phyloP scores from a whole-genome alignment of 345 rosid genomes.

The Rhodamnia argentea region DNA sequence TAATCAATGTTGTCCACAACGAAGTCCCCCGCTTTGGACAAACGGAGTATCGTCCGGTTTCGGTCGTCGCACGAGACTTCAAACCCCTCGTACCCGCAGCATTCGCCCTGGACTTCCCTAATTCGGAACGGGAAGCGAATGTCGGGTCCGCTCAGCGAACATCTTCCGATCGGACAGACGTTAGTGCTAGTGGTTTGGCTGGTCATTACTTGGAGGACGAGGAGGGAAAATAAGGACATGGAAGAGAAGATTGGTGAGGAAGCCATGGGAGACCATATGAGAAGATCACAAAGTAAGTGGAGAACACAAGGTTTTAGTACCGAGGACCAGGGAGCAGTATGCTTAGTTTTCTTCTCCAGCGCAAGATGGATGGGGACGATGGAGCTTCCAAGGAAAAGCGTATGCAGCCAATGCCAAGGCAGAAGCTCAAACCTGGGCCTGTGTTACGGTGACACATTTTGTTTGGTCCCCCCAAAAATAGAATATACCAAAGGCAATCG shows the following conservation, averaged over 20 bases:
- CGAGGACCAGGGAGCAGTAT: background rate
- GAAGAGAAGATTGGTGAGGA: background rate
- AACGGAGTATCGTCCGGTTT: background rate
- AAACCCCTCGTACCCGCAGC: background rate
- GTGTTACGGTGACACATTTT: background rate
- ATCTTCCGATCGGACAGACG: background rate
- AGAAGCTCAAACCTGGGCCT: background rate
- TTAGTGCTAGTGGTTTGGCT: background rate
- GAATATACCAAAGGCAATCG: background rate
- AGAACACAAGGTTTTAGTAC: background rate
- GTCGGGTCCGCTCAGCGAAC: background rate
- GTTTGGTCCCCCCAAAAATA: background rate
- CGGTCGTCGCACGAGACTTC: background rate
- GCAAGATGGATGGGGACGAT: background rate
- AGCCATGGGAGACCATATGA: background rate
- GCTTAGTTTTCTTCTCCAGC: background rate
- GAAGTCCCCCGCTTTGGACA: background rate
- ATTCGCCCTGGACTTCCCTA: background rate
- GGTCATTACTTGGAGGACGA: background rate
- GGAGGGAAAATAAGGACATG: background rate
- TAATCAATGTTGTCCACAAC: background rate
- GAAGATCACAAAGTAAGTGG: background rate
- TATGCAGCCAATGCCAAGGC: background rate
- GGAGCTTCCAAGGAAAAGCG: background rate
- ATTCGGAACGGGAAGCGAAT: background rate